Evolutionary conservation across 2,329 filamentous ascomycete genomes (phyloP), one percentile per base, ranked within the genome.

Genomic region (Aspergillus fumigatiaffinis): DNA sequence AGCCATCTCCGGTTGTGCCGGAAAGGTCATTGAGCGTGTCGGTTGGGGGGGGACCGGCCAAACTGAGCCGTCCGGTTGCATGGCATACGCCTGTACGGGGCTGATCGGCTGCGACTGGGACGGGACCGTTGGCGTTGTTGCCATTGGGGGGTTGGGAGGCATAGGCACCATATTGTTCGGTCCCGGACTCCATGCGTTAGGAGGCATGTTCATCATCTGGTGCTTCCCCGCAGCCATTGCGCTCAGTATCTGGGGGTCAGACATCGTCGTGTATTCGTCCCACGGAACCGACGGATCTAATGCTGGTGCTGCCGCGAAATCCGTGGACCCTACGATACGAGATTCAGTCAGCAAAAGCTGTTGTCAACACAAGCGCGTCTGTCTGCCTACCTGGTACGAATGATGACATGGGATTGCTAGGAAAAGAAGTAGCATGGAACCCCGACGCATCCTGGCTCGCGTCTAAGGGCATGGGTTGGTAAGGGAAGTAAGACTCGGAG

Each of bases 191-290:
- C 71, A 75, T 47, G 71, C 65, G 29, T 67, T 65, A 3, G 71
- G 62, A 2, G 67, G 55, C 55, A 73, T 64, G 51, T 71, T 71
- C 61, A 72, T 66, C 70, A 76, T 73, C 50, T 63, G 63, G 4
- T 59, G 49, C 56, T 73, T 74, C 23, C 58, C 62, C 8, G 67
- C 63, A 38, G 63, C 60, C 67, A 74, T 72, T 2, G 63, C 64
- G n/a, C 70, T 66, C 32, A 75, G 54, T 56, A 73, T 60, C 44
- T 75, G 72, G 5, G 70, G 69, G 50, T 74, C 73, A 21, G 68
- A 67, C 49, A 75, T 70, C 20, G 71, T 71, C 25, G 73, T 68
- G 50, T 69, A 73, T 52, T 73, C 70, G 47, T 76, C 72, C 74
- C 74, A 76, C 8, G 69, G 62, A 3, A 73, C 68, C 20, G 70